These are phyloP conservation scores for Penicillium paneum DNA, from an alignment of 2,329 filamentous ascomycete genomes.

Conservation along the genomic window DNA sequence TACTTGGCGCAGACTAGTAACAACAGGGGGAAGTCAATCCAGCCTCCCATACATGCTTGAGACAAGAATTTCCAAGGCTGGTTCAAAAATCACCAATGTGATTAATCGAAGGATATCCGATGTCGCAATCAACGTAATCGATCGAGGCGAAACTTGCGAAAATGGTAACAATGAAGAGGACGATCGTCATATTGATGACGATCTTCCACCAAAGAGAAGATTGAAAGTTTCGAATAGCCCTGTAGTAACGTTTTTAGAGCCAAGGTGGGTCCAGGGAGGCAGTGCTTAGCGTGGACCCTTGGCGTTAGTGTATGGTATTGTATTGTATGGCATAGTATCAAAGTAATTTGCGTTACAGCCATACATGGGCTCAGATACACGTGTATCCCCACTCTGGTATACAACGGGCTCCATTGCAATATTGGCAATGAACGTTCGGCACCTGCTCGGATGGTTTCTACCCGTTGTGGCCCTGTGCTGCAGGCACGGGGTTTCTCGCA, in stretches of 20 bases:
- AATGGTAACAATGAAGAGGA: background rate
- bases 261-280: background rate
- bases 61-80: background rate
- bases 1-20: background rate
- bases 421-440: background rate
- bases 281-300: background rate
- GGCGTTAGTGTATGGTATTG: background rate
- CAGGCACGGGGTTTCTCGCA: background rate
- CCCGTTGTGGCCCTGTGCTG: background rate
- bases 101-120: background rate
- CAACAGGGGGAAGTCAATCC: background rate
- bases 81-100: background rate
- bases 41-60: background rate
- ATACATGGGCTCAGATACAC: background rate
- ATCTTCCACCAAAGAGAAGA: background rate
- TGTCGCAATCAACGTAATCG: background rate
- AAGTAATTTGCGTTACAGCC: background rate
- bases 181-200: background rate
- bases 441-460: background rate
- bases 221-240: background rate
- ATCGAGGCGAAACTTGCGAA: background rate
- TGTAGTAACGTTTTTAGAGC: background rate
- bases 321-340: background rate
- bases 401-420: background rate
- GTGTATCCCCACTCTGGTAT: too few species aligned